These are phyloP conservation scores for Tubosaeta brunneosetosa DNA, from an alignment of 768 basidiomycete genomes.

Conservation along the genomic window DNA sequence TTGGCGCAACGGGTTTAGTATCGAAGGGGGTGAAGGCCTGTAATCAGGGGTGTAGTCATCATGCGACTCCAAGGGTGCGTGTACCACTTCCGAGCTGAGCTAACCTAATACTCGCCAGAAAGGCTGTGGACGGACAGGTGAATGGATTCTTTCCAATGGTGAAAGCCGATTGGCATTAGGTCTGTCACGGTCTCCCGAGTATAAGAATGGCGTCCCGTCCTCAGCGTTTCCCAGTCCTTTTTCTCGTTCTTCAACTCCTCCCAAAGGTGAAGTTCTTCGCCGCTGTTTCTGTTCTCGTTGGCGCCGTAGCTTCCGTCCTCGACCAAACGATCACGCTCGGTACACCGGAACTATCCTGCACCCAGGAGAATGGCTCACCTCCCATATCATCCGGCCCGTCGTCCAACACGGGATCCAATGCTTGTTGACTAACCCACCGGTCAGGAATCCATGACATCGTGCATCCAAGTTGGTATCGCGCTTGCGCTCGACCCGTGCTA, in stretches of 20 bases:
- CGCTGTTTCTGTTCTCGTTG: conserved; percentile 3
- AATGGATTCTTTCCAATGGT: background rate
- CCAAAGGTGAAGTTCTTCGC: conserved; percentile 17
- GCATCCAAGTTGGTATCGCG: conserved; percentile 18
- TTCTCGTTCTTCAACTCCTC: background rate
- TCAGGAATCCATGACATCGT: conserved; percentile 17
- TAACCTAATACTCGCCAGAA: background rate
- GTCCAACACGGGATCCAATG: background rate
- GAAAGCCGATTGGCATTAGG: background rate
- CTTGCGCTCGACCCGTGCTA: conserved; percentile 16
- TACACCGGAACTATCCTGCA: conserved; percentile 18
- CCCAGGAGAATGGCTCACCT: conserved; percentile 16
- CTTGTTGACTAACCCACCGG: background rate
- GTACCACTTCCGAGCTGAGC: background rate
- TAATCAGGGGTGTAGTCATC: too few species aligned
- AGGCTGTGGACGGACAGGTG: background rate
- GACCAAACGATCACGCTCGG: conserved; percentile 29
- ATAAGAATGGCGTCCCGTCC: background rate
- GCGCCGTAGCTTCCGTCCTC: conserved; percentile 9
- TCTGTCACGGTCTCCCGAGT: background rate
- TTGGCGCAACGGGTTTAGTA: conserved; percentile 90
- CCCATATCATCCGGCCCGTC: conserved; percentile 22
- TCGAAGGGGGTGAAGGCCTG: conserved; percentile 70
- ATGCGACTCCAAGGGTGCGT: too few species aligned
- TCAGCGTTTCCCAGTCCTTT: background rate